phyloP scores from a whole-genome alignment of 441 rosid genomes.

The Pelargonium australe region DNA sequence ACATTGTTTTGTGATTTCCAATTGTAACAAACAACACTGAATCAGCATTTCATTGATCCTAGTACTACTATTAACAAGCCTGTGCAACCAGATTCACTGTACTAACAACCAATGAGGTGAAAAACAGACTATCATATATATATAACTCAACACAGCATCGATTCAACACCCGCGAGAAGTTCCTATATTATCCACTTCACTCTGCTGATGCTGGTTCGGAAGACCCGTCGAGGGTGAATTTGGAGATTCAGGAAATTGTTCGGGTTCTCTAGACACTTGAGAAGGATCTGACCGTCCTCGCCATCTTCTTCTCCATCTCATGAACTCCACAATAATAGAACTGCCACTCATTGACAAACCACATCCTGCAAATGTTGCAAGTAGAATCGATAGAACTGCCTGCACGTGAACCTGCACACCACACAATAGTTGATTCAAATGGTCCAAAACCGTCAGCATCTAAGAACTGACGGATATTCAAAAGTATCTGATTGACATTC shows the following conservation, averaged over 20 bases:
- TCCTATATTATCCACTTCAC: neutral
- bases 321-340: slow-evolving; percentile 35
- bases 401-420: slow-evolving; percentile 30
- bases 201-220: neutral
- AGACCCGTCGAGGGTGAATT: neutral
- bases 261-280: slow-evolving; percentile 10
- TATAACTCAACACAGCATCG: neutral
- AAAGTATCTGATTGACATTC: too few species aligned
- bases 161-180: neutral
- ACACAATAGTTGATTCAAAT: neutral
- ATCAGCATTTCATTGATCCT: neutral
- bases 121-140: neutral
- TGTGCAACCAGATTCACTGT: neutral
- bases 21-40: neutral
- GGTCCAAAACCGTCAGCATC: too few species aligned
- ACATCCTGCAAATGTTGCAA: slow-evolving; percentile 36
- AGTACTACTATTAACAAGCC: neutral
- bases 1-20: neutral
- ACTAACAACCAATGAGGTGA: neutral
- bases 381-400: slow-evolving; percentile 33
- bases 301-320: slow-evolving; percentile 30
- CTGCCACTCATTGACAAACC: slow-evolving; percentile 34
- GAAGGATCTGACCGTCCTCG: slow-evolving; percentile 22
- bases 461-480: too few species aligned
- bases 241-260: neutral